These are phyloP conservation scores for Ambrosia hybrid DNA, from an alignment of 140 eudicot genomes.

Conservation along the genomic window DNA sequence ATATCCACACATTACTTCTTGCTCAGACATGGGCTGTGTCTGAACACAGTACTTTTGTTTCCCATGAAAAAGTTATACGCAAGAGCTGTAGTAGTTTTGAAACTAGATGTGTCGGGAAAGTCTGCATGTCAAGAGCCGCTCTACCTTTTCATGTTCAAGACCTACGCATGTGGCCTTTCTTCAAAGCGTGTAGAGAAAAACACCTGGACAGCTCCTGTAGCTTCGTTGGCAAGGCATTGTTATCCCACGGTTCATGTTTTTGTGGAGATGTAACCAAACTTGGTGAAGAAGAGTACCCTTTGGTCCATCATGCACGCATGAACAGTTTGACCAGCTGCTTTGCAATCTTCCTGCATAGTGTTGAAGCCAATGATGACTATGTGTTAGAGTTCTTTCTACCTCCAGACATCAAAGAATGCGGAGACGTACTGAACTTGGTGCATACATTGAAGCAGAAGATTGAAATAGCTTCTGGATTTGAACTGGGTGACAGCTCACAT, in stretches of 20 bases:
- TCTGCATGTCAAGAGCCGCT: constrained; percentile 10
- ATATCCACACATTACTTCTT: background rate
- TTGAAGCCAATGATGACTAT: constrained; percentile 8
- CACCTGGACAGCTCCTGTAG: constrained; percentile 2
- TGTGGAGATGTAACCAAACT: constrained; percentile 17
- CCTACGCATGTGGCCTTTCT: background rate
- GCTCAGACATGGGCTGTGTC: constrained; percentile 14
- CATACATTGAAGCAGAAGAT: constrained; percentile 28
- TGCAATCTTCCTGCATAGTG: constrained; percentile 8
- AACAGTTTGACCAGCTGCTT: background rate
- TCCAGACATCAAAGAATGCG: background rate
- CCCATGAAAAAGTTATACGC: background rate
- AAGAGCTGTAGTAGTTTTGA: constrained; percentile 9
- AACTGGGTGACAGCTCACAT: constrained; percentile 6
- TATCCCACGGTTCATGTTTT: background rate
- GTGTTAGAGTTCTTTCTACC: constrained; percentile 35
- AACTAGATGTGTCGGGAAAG: constrained; percentile 12
- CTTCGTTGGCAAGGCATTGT: constrained; percentile 9
- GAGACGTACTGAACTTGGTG: constrained; percentile 12
- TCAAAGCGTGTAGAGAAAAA: background rate
- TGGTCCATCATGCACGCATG: background rate
- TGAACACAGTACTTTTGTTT: background rate
- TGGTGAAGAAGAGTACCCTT: constrained; percentile 5
- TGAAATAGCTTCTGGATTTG: constrained; percentile 18
- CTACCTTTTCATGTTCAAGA: background rate